Base-by-base conservation (phyloP, 768 basidiomycete species). In the Mycena metata region DNA sequence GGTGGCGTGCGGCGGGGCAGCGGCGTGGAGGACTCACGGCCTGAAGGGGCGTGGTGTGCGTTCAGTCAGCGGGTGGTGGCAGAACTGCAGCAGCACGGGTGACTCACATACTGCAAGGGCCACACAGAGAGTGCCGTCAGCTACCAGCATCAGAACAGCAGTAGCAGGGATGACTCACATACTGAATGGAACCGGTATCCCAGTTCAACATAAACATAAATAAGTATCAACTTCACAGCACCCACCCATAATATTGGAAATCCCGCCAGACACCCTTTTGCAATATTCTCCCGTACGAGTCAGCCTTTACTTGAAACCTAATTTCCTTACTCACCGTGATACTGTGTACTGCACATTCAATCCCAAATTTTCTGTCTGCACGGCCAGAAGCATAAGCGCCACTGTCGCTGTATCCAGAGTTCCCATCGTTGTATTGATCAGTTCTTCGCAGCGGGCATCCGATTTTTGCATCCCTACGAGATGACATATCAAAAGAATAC, bases 311-410 rank as follows among this genome's bases (percentile, higher is more conserved):
- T 56, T n/a, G 5, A 56, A 39, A 21, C 23, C 36, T 12, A 46
- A 58, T 45, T 5, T 35, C 9, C 26, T 33, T 42, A 58, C 57
- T 58, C 39, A 58, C 57, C 43, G 42, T 43, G 41, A 33, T 58
- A 58, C 57, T 33, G 24, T 8, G 16, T 58, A 46, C 57, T 58
- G 41, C 26, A 58, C 57, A 45, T 42, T 58, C 39, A 58, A n/a
- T 46, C 26, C 57, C 57, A 58, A 13, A 58, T 58, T 58, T 42
- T 58, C 19, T 43, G 57, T 58, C 43, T 45, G 57, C 26, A 58
- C 57, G 23, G 42, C 57, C 26, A 58, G 30, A 26, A 58, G 57
- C 57, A 58, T 58, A 23, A 58, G 57, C 43, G 42, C n/a, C 43
- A 58, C 57, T 33, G 57, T 42, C 5, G 41, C 57, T 58, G 57